Evolutionary conservation across 768 basidiomycete species (phyloP).

Genomic region (Hypholoma fasciculare): DNA sequence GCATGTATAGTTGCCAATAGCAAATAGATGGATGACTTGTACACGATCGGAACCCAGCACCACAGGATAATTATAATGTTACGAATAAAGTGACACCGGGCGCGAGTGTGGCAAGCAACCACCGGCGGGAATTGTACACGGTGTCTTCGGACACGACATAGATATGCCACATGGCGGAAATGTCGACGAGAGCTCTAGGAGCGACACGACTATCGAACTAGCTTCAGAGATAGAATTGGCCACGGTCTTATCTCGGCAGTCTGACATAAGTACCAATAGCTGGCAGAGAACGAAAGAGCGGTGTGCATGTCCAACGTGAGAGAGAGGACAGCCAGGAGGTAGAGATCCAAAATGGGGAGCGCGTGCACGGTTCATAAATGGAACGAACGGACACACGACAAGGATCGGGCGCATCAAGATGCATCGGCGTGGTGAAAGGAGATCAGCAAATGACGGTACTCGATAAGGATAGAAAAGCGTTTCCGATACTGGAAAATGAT

Average conservation of each 20-base stretch:
- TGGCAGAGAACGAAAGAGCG: constrained; percentile 19
- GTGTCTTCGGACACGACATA: constrained; percentile 16
- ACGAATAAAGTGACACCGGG: not conserved
- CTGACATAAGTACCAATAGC: constrained; percentile 4
- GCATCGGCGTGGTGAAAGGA: constrained; percentile 3
- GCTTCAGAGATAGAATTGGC: constrained; percentile 7
- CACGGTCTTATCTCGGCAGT: constrained; percentile 21
- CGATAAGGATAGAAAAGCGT: constrained; percentile 15
- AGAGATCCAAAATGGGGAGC: not conserved
- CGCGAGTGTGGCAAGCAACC: not conserved
- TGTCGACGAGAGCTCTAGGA: constrained; percentile 4
- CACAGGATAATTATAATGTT: not conserved
- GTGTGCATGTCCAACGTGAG: constrained; percentile 15
- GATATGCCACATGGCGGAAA: constrained; percentile 19
- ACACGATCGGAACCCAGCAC: not conserved
- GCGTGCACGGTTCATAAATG: constrained; percentile 5
- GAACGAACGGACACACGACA: constrained; percentile 5
- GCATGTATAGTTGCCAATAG: too few species aligned
- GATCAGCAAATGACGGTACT: constrained; percentile 6
- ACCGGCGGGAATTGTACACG: constrained; percentile 13
- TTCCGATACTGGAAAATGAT: constrained; percentile 5
- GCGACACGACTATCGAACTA: not conserved
- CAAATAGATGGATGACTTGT: too few species aligned
- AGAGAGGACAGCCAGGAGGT: constrained; percentile 1
- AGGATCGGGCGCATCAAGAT: constrained; percentile 11